Base-by-base conservation (phyloP, 2,329 filamentous ascomycete species). In the Monosporascus sp. region DNA sequence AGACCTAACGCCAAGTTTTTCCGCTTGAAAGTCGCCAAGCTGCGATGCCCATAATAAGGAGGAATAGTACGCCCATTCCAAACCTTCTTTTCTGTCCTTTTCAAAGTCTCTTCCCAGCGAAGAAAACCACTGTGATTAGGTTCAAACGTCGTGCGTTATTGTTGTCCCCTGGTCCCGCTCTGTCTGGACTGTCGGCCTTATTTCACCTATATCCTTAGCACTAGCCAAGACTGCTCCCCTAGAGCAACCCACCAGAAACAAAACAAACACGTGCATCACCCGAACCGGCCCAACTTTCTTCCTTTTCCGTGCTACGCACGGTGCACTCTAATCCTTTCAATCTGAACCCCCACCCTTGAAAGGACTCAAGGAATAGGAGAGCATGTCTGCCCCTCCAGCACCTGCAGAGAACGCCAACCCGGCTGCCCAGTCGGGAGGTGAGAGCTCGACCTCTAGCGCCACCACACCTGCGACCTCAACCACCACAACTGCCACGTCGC, bases 391-490 rank as follows among this genome's bases (percentile, higher is more conserved):
- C 25, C 60, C 61, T n/a, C 57, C 63, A 7, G 64, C 65, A 36
- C 31, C 47, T 36, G 27, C 47, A 25, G 47, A 49, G 31, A 25
- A 9, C 47, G 53, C 50, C 54, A 64, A 65, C 48, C 56, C 63
- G 15, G 58, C 60, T 17, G 43, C 20, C 15, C 60, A 58, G 43
- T 63, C 63, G 31, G 63, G 62, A 6, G 61, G 60, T 41, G 64
- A 67, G 15, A 76, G 71, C 65, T 72, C 72, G 45, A 73, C 77
- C 48, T 80, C 79, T 55, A 80, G 78, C 65, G 76, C 74, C 45
- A 77, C 73, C 51, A 82, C 80, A 2, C 78, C 79, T 3, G 78
- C 76, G 2, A 76, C 79, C 2, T 75, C 76, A 2, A 77, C 75
- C 22, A 69, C 74, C n/a, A 71, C 76, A 7, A 76, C 75, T 45